Conservation (phyloP, 495 filamentous ascomycete genomes). For the Sabuloglossum arenarium region DNA sequence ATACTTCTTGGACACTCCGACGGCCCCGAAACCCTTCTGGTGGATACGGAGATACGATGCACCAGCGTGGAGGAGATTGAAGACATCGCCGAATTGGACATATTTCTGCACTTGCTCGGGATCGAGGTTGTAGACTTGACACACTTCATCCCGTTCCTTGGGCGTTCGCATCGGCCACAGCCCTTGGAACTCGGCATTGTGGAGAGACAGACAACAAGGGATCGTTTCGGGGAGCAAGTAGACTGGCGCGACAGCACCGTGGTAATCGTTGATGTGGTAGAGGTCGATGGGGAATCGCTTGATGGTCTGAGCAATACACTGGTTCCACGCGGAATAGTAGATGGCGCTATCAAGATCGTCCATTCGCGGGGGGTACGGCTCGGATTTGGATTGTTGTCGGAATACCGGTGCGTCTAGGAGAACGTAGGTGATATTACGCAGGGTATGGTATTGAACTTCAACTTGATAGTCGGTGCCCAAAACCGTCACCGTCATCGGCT, state of each 20-base stretch:
- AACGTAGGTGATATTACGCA: slow-evolving; percentile 43
- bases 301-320: slow-evolving; percentile 43
- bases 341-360: slow-evolving; percentile 52
- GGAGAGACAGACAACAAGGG: slow-evolving; percentile 34
- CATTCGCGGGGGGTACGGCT: slow-evolving; percentile 55
- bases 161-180: slow-evolving; percentile 54
- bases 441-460: slow-evolving; percentile 26
- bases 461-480: slow-evolving; percentile 21
- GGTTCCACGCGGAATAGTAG: slow-evolving; percentile 56
- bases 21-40: slow-evolving; percentile 55
- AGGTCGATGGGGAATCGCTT: slow-evolving; percentile 43
- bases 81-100: slow-evolving; percentile 48
- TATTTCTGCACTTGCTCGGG: slow-evolving; percentile 30
- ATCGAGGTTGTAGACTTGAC: slow-evolving; percentile 44
- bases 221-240: slow-evolving; percentile 46
- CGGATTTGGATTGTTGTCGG: slow-evolving; percentile 41
- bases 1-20: slow-evolving; percentile 56
- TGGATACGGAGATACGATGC: slow-evolving; percentile 53
- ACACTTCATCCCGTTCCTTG: slow-evolving; percentile 45
- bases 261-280: slow-evolving; percentile 70
- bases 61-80: slow-evolving; percentile 53
- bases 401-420: slow-evolving; percentile 51
- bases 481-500: slow-evolving; percentile 24
- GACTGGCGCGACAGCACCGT: slow-evolving; percentile 50
- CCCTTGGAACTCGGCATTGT: slow-evolving; percentile 57